Evolutionary conservation across 805 yeast species (phyloP).

Genomic region (Ogataea ramenticola): DNA sequence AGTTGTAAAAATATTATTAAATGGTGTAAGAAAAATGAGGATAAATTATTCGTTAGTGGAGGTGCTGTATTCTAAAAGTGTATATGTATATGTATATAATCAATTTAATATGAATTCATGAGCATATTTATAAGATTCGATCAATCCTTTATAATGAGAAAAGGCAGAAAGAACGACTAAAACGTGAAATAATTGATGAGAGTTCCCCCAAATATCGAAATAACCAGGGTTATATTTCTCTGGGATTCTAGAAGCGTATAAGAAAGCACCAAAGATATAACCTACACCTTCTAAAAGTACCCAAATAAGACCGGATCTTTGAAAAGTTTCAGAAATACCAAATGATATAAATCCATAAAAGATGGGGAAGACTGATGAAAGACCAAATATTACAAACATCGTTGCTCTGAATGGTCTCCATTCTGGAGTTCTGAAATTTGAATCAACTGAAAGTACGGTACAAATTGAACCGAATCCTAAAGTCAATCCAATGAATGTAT

Average conservation of each 20-base stretch:
- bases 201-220: conserved; percentile 68
- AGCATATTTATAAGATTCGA: conserved; percentile 45
- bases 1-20: conserved; percentile 58
- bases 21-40: conserved; percentile 73
- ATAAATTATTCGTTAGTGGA: conserved; percentile 63
- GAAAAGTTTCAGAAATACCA: conserved; percentile 42
- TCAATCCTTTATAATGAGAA: conserved; percentile 63
- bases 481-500: conserved; percentile 37
- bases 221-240: conserved; percentile 59
- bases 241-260: conserved; percentile 76
- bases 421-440: conserved; percentile 56
- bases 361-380: conserved; percentile 70
- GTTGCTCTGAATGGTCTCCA: conserved; percentile 75
- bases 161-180: conserved; percentile 71
- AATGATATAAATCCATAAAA: conserved; percentile 39
- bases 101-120: conserved; percentile 23
- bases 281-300: conserved; percentile 62
- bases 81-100: too few relatives aligned
- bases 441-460: conserved; percentile 53
- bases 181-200: conserved; percentile 80
- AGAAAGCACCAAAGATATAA: conserved; percentile 70
- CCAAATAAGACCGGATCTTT: conserved; percentile 53
- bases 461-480: conserved; percentile 53
- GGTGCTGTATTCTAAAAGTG: conserved; percentile 56
- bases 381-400: conserved; percentile 75